phyloP scores from a whole-genome alignment of 208 protist genomes.

The Strigomonas culicis region DNA sequence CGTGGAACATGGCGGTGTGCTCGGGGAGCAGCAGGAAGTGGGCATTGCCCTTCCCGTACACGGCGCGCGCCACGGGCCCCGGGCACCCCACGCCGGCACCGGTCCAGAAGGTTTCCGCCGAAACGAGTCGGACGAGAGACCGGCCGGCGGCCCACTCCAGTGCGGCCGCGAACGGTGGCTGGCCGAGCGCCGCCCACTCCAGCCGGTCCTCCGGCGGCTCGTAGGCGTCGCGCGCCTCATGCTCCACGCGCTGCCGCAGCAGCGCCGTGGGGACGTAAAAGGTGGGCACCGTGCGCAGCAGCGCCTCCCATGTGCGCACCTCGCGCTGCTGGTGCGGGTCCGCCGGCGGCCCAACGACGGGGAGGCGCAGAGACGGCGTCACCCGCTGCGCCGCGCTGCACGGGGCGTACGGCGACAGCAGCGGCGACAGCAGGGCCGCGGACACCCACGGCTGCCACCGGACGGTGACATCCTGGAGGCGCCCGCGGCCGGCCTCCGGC shows the following conservation, averaged over 20 bases:
- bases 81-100: not conserved
- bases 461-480: not conserved
- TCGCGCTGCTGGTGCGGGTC: not conserved
- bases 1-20: not conserved
- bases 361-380: not conserved
- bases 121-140: not conserved
- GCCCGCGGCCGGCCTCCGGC: not conserved
- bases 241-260: not conserved
- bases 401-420: not conserved
- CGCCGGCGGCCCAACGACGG: not conserved
- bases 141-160: constrained; percentile 2
- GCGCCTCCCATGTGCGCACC: not conserved
- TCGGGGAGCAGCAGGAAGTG: not conserved
- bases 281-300: constrained; percentile 5
- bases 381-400: not conserved
- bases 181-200: constrained; percentile 10
- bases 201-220: not conserved
- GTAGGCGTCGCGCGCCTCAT: not conserved
- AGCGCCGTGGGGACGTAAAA: constrained; percentile 9
- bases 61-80: not conserved
- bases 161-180: not conserved
- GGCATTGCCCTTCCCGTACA: not conserved
- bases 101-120: not conserved
- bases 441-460: not conserved
- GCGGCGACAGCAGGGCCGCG: not conserved